phyloP scores from a whole-genome alignment of 768 basidiomycete genomes.

The Coprinopsis marcescibilis region DNA sequence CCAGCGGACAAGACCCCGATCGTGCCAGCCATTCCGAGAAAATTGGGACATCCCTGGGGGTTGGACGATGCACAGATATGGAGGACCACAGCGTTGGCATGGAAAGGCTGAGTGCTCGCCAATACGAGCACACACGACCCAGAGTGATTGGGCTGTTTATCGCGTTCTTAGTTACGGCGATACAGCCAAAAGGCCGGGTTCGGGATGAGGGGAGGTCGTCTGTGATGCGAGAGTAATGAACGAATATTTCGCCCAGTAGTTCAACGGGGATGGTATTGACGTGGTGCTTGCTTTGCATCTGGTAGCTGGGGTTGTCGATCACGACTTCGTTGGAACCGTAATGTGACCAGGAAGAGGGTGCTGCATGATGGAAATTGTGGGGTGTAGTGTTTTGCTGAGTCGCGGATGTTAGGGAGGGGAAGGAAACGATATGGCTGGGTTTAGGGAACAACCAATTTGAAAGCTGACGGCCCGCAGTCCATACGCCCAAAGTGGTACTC shows the following conservation, averaged over 20 bases:
- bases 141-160: conserved; percentile 13
- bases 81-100: conserved; percentile 15
- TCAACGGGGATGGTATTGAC: neutral
- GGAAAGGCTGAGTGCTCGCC: conserved; percentile 13
- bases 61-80: conserved; percentile 12
- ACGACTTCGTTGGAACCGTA: no score
- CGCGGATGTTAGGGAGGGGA: no score
- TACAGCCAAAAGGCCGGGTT: neutral
- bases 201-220: neutral
- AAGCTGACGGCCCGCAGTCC: neutral
- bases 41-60: conserved; percentile 3
- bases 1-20: conserved; percentile 9
- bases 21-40: conserved; percentile 14
- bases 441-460: neutral
- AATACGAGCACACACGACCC: conserved; percentile 17
- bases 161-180: neutral
- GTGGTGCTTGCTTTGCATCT: no score
- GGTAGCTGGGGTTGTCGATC: no score
- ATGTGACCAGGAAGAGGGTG: neutral
- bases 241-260: neutral
- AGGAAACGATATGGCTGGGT: neutral
- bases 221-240: neutral
- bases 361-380: no score
- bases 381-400: no score
- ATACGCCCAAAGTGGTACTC: neutral